A percentile compares a stretch with the other conserved stretches of the same genome.
Evolutionary conservation across 73 alveolate genomes (phyloP).

Genomic region (Stentor roeselii): DNA sequence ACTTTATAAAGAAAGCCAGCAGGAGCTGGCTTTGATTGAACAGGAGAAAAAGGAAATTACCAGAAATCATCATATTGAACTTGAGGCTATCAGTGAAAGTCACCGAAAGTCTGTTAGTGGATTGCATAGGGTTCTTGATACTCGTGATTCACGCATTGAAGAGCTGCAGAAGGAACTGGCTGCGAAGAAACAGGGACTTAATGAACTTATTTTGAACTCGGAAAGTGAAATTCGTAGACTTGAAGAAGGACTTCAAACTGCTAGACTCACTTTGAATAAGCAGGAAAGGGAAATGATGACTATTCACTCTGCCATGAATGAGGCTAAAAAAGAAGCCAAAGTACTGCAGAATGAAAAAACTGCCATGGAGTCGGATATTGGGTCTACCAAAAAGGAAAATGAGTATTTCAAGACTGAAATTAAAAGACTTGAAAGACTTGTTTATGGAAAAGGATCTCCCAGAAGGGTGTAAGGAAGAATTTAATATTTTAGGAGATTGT

Average conservation of each 20-base stretch:
- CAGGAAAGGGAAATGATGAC: background rate
- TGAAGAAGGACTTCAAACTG: background rate
- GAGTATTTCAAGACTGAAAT: background rate
- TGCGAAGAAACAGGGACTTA: background rate
- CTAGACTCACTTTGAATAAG: background rate
- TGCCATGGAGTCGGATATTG: background rate
- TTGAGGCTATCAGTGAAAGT: background rate
- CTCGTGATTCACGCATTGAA: background rate
- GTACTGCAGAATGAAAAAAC: background rate
- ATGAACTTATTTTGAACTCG: background rate
- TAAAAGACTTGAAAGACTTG: background rate
- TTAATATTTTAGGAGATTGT: no score
- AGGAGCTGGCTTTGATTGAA: background rate
- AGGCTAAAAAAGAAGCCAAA: background rate
- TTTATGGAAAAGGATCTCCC: slow-evolving; percentile 27
- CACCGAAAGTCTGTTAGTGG: background rate
- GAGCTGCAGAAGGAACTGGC: background rate
- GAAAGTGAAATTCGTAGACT: background rate
- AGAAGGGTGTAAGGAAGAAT: background rate
- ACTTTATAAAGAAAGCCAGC: background rate
- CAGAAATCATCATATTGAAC: background rate
- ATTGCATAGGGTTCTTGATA: background rate
- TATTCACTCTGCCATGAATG: background rate
- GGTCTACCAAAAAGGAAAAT: background rate
- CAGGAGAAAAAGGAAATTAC: background rate